Base-by-base conservation (phyloP, 1,284 basidiomycete genomes). In the Ustilago trichophora region DNA sequence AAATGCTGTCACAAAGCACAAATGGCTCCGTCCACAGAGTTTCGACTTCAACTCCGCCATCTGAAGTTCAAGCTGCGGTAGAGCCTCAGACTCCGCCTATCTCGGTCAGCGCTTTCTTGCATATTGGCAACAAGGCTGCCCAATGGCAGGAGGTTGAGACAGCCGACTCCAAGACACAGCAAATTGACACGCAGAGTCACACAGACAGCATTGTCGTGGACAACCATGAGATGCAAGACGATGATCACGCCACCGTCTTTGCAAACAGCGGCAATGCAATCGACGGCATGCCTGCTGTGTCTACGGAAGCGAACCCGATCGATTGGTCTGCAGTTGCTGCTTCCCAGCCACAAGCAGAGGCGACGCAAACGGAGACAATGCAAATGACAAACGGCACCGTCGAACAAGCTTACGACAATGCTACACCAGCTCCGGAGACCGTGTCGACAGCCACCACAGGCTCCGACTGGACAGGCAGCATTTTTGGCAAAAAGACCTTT, bases 401-500 rank as follows among this genome's bases (percentile, higher is more conserved):
- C 21, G 35, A 40, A 34, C 37, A 33, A 25, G 16, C 21, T 16
- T 10, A 11, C 12, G 24, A 16, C 15, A 15, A 36, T n/a, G 13
- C 21, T 9, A n/a, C 13, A 21, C 34, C 42, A 9, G 37, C 8
- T 10, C 25, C 25, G 21, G 35, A 19, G 11, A 26, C 52, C 12
- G 33, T 42, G 29, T 27, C 40, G 12, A 35, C 37, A 11, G 13
- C 34, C 16, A n/a, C 44, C 6, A n/a, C 27, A 3, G 41, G 41
- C 12, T 49, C 58, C 5, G 53, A 62, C 19, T 65, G 67, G 67
- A 59, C 51, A 24, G 63, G 53, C 26, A 59, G 63, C 38, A 38
- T 91, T 0, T 85, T 92, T 1, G 88, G 90, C 21, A 89, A 90
- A 6, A 90, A 88, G 82, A 87, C 86, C 43, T 82, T 92, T 52